A percentile compares a stretch with the other conserved stretches of the same genome.
Conservation (phyloP, 495 filamentous ascomycete species). For the Lasiosphaeria miniovina region DNA sequence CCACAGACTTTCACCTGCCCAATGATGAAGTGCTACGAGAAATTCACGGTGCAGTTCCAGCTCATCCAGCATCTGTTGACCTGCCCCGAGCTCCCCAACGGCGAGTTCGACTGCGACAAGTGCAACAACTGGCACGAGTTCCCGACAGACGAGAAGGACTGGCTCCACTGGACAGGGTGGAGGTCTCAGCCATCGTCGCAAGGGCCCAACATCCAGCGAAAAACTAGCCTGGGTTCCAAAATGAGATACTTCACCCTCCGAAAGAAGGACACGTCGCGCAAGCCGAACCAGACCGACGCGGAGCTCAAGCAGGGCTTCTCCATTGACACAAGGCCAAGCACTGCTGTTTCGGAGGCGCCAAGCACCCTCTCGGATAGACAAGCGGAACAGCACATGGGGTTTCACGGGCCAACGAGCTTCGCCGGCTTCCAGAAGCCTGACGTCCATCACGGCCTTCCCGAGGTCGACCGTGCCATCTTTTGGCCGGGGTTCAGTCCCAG, state of each 20-base stretch:
- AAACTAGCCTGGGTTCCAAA: conserved; percentile 33
- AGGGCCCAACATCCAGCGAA: conserved; percentile 21
- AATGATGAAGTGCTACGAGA: conserved; percentile 30
- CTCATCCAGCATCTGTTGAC: conserved; percentile 34
- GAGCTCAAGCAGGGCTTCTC: conserved; percentile 14
- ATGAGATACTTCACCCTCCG: conserved; percentile 29
- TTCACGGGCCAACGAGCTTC: conserved; percentile 16
- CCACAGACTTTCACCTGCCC: conserved; percentile 31
- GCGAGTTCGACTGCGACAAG: conserved; percentile 35
- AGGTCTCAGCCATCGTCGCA: conserved; percentile 17
- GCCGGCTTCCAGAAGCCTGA: conserved; percentile 15
- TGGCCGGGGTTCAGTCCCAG: conserved; percentile 21
- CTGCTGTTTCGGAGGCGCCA: conserved; percentile 18
- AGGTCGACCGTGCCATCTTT: conserved; percentile 24
- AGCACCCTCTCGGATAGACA: conserved; percentile 17
- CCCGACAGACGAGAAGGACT: conserved; percentile 37
- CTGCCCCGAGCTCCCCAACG: conserved; percentile 29
- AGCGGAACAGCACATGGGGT: conserved; percentile 9
- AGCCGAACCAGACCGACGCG: conserved; percentile 12
- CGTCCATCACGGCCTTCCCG: conserved; percentile 4
- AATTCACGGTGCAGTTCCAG: conserved; percentile 22
- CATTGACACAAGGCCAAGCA: conserved; percentile 18
- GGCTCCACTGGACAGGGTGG: conserved; percentile 32
- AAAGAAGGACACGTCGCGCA: conserved; percentile 23
- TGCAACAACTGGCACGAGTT: conserved; percentile 31